Evolutionary conservation across 2,329 filamentous ascomycete genomes (phyloP), one percentile per base, ranked within the genome.

Genomic region (Aureobasidium vineae): DNA sequence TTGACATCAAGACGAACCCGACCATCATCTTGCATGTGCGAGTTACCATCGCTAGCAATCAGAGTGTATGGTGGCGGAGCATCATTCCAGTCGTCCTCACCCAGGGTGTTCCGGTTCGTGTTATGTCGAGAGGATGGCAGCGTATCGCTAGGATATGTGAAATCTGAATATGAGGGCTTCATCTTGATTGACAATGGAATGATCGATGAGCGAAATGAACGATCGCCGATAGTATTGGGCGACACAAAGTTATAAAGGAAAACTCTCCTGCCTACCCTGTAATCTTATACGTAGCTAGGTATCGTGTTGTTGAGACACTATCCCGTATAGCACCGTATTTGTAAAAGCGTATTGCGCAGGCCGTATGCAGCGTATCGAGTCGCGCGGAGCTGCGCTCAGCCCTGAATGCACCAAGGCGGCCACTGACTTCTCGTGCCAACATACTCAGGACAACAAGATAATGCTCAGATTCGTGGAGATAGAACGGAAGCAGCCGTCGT

Each of bases 301-400:
- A 5, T 43, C 13, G 2, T 11, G 5, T 43, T 41, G 38, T 43
- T 59, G 38, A 43, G 23, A n/a, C 11, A 16, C n/a, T n/a, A 7
- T 36, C 2, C 56, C 59, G 45, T 63, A 49, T 63, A 11, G 13
- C 43, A 41, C 31, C 59, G 59, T 63, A 63, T 63, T 13, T 19
- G 19, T 13, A 7, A 7, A 13, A 13, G 40, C 40, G 40, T 45
- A n/a, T 59, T 31, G 21, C 31, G 41, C 15, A 19, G 11, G 38
- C 3, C 41, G 57, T 31, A 64, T 67, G 56, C 63, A 40, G 65
- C 52, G 69, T 45, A 59, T 69, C n/a, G 49, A 52, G 7, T 26
- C 28, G 28, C 16, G 19, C 16, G 19, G 28, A 31, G 26, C 26
- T 36, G 8, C 6, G 15, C 47, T 13, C 47, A 49, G 45, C 45